Evolutionary conservation across 257 asterid species (phyloP).

Genomic region (Solanum arcanum): DNA sequence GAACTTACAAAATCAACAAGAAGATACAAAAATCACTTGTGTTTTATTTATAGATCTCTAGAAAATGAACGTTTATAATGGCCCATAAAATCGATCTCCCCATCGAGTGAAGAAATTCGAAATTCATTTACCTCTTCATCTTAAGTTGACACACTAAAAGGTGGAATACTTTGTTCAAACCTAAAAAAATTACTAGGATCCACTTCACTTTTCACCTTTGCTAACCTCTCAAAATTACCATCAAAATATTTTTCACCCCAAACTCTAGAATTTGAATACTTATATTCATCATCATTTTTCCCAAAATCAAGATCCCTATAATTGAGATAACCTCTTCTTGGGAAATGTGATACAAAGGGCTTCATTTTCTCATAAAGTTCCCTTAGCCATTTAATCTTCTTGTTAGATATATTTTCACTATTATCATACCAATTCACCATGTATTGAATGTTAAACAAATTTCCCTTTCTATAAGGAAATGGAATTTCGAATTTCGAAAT

Average conservation of each 20-base stretch:
- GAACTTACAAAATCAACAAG: neutral
- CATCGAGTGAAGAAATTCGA: neutral
- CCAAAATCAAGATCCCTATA: constrained; percentile 28
- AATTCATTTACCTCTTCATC: neutral
- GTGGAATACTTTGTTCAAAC: constrained; percentile 20
- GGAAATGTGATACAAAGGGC: constrained; percentile 9
- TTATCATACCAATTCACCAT: constrained; percentile 15
- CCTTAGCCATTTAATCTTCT: constrained; percentile 3
- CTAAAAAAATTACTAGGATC: constrained; percentile 19
- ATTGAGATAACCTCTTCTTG: constrained; percentile 10
- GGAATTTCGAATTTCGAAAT: constrained; percentile 4
- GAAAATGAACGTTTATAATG: neutral
- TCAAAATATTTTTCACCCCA: constrained; percentile 18
- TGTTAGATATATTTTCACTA: neutral
- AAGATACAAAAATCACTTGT: neutral
- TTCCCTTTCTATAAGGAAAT: constrained; percentile 15
- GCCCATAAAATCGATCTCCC: neutral
- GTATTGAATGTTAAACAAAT: constrained; percentile 14
- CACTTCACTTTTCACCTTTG: constrained; percentile 9
- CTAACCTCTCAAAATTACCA: constrained; percentile 10
- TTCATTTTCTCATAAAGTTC: constrained; percentile 3
- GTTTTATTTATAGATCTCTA: neutral
- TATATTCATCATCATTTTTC: neutral
- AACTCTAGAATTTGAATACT: constrained; percentile 2
- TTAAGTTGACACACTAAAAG: neutral